Conservation (phyloP, 768 basidiomycete genomes). For the Crassisporium funariophilum region DNA sequence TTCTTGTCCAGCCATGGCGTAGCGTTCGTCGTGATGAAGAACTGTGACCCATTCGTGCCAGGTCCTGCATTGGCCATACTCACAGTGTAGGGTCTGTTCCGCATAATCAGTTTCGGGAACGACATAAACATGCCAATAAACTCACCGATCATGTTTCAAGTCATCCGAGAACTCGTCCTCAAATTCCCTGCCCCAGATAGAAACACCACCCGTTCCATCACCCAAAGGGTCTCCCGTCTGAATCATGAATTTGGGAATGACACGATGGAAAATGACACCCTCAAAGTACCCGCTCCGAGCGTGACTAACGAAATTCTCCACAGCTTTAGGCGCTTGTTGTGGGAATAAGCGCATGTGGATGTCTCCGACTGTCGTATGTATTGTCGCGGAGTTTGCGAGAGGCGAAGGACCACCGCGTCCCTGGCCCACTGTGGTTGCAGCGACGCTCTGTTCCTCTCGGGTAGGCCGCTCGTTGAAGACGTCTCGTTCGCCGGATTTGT, state of each 20-base stretch:
- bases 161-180: conserved; percentile 94
- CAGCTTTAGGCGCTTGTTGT: conserved; percentile 88
- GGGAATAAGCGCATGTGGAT: conserved; percentile 91
- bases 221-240: conserved; percentile 96
- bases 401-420: conserved; percentile 60
- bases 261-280: conserved; percentile 92
- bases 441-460: conserved; percentile 91
- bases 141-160: conserved; percentile 84
- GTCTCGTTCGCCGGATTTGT: conserved; percentile 87
- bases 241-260: conserved; percentile 98
- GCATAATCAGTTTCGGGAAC: not conserved
- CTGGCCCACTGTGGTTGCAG: conserved; percentile 56
- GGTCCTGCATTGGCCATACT: conserved; percentile 96
- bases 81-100: conserved; percentile 82
- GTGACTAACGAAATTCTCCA: conserved; percentile 97
- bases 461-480: conserved; percentile 99
- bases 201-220: conserved; percentile 89
- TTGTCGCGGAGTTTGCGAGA: conserved; percentile 78
- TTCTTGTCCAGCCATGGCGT: conserved; percentile 93
- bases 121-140: not conserved
- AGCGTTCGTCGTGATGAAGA: conserved; percentile 96
- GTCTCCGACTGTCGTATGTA: conserved; percentile 95
- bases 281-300: conserved; percentile 90
- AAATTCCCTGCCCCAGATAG: conserved; percentile 89
- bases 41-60: conserved; percentile 92